phyloP scores from a whole-genome alignment of 371 early-diverging fungal species.

The Circinella umbellata region DNA sequence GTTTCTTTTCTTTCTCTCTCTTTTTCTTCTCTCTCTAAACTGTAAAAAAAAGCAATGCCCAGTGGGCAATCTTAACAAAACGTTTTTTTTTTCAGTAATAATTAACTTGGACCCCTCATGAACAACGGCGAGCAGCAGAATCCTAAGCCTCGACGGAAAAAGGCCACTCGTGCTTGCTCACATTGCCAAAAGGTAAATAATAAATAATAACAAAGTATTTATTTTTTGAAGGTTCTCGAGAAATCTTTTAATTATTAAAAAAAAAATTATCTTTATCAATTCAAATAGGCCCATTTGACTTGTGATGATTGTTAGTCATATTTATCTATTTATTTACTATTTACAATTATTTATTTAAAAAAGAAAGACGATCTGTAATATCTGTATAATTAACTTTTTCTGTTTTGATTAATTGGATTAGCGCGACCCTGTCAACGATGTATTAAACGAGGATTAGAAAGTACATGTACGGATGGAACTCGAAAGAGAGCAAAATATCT shows the following conservation, averaged over 20 bases:
- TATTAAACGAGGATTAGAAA: slow-evolving; percentile 38
- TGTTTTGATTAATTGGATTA: slow-evolving; percentile 4
- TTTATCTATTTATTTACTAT: background rate
- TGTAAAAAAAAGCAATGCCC: slow-evolving; percentile 6
- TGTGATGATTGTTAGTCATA: slow-evolving; percentile 38
- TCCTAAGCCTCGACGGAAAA: slow-evolving; percentile 28
- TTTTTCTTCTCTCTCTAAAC: too few species aligned
- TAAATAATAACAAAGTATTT: background rate
- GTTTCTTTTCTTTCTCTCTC: too few species aligned
- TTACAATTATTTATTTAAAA: slow-evolving; percentile 2
- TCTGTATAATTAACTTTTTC: background rate
- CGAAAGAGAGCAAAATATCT: slow-evolving; percentile 77
- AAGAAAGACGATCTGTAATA: slow-evolving; percentile 24
- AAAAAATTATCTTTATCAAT: too few species aligned
- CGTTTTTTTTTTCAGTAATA: background rate
- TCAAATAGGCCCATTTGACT: slow-evolving; percentile 36
- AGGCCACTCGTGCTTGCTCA: slow-evolving; percentile 40
- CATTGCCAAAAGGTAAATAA: slow-evolving; percentile 49
- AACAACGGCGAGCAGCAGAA: slow-evolving; percentile 11
- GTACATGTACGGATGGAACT: slow-evolving; percentile 39
- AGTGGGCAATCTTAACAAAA: slow-evolving; percentile 5
- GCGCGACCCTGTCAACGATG: slow-evolving; percentile 47
- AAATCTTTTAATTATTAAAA: too few species aligned
- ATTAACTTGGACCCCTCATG: background rate
- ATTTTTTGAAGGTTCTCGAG: background rate